Conservation (phyloP, 257 asterid species). For the Craterostigma plantagineum region DNA sequence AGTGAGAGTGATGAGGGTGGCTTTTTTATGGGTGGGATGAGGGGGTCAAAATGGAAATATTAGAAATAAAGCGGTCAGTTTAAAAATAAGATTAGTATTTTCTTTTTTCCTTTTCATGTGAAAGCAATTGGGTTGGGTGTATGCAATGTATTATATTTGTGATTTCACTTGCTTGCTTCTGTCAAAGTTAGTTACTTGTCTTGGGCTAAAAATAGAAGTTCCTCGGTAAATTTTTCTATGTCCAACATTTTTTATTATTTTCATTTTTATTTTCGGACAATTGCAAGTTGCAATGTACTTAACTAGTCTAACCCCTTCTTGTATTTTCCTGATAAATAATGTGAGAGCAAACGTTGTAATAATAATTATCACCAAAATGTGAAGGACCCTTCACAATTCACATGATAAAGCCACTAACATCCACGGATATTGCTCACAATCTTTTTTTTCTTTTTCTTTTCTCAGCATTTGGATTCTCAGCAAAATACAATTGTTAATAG, state of each 20-base stretch:
- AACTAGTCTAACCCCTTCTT: no score
- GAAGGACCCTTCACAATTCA: no score
- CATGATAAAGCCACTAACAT: slow-evolving; percentile 26
- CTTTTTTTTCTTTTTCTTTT: no score
- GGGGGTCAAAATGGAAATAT: slow-evolving; percentile 28
- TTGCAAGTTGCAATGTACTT: no score
- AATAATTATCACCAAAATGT: not conserved
- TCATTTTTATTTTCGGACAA: not conserved
- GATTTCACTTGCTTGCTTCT: not conserved
- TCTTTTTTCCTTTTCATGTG: no score
- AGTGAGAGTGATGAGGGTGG: slow-evolving; percentile 25
- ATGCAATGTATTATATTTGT: not conserved
- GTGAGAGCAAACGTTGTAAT: not conserved
- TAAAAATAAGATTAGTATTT: no score
- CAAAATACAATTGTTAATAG: no score
- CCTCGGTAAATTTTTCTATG: not conserved
- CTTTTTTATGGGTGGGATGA: slow-evolving; percentile 45
- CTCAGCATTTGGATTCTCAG: no score
- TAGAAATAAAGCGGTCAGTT: not conserved
- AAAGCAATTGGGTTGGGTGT: not conserved
- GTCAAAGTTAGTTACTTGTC: not conserved
- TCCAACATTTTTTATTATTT: not conserved
- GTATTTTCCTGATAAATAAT: no score
- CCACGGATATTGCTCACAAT: slow-evolving; percentile 33
- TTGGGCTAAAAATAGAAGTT: not conserved